These are phyloP conservation scores for Pseudogymnoascus sp. DNA, from an alignment of 2,329 filamentous ascomycete genomes.

Conservation along the genomic window DNA sequence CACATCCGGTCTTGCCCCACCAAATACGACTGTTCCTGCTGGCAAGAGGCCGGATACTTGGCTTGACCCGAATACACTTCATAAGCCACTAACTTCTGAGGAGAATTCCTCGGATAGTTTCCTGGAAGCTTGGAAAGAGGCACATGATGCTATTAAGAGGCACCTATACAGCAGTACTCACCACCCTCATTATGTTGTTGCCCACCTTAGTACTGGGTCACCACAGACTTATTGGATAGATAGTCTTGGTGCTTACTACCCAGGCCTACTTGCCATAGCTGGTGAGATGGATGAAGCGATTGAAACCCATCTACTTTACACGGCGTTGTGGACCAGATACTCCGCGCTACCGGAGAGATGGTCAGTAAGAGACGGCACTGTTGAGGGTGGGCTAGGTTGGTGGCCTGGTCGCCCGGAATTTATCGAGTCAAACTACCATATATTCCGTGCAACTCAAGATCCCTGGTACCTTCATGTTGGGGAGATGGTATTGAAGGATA, in stretches of 20 bases:
- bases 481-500: slow-evolving; percentile 88
- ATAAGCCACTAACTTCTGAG: slow-evolving; percentile 49
- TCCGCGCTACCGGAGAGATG: slow-evolving; percentile 90
- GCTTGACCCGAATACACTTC: slow-evolving; percentile 58
- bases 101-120: slow-evolving; percentile 71
- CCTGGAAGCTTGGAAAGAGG: slow-evolving; percentile 72
- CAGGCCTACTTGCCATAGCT: slow-evolving; percentile 74
- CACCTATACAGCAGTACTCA: slow-evolving; percentile 81
- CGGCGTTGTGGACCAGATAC: slow-evolving; percentile 90
- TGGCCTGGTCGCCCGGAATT: slow-evolving; percentile 96
- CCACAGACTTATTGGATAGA: slow-evolving; percentile 91
- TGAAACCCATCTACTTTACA: slow-evolving; percentile 81
- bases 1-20: slow-evolving; percentile 63
- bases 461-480: slow-evolving; percentile 95
- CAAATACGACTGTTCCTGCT: slow-evolving; percentile 35
- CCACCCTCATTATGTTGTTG: slow-evolving; percentile 89
- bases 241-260: slow-evolving; percentile 90
- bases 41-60: slow-evolving; percentile 27
- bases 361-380: slow-evolving; percentile 74
- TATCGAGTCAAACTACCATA: slow-evolving; percentile 90
- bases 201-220: slow-evolving; percentile 79
- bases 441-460: slow-evolving; percentile 89
- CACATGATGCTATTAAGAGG: slow-evolving; percentile 78
- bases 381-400: slow-evolving; percentile 84
- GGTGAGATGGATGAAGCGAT: slow-evolving; percentile 88